These are phyloP conservation scores for Astrocystis sublimbata DNA, from an alignment of 495 filamentous ascomycete genomes.

Conservation along the genomic window DNA sequence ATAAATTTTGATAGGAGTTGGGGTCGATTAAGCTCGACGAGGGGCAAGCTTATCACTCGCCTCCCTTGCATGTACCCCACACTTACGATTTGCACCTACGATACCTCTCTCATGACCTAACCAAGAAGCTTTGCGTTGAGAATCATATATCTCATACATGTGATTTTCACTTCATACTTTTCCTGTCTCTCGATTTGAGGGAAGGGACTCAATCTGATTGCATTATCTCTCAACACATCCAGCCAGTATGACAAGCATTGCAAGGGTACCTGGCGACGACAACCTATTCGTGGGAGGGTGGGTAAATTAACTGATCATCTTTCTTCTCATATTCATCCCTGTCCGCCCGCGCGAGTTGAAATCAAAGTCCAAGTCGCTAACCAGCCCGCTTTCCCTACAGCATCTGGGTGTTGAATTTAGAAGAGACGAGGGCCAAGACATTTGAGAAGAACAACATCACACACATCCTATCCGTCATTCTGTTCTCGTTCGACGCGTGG, in stretches of 20 bases:
- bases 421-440: conserved; percentile 60
- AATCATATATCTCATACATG: too few relatives aligned
- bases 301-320: conserved; percentile 41
- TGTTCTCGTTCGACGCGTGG: conserved; percentile 41
- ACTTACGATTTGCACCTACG: not conserved
- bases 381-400: conserved; percentile 55
- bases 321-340: conserved; percentile 11
- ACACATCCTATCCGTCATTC: conserved; percentile 80
- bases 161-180: too few relatives aligned
- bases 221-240: not conserved
- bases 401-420: conserved; percentile 63
- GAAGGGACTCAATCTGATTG: too few relatives aligned
- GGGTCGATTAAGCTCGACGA: conserved; percentile 9
- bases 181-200: too few relatives aligned
- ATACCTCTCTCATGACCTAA: not conserved
- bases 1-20: conserved; percentile 15
- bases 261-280: conserved; percentile 39
- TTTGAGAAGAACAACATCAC: conserved; percentile 76
- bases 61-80: not conserved
- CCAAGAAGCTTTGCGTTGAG: not conserved
- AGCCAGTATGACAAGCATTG: conserved; percentile 17
- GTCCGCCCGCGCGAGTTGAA: not conserved
- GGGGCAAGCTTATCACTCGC: not conserved
- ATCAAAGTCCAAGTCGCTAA: too few relatives aligned
- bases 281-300: conserved; percentile 88